These are phyloP conservation scores for Mortierella sp. DNA, from an alignment of 371 early-diverging fungal species.

Conservation along the genomic window DNA sequence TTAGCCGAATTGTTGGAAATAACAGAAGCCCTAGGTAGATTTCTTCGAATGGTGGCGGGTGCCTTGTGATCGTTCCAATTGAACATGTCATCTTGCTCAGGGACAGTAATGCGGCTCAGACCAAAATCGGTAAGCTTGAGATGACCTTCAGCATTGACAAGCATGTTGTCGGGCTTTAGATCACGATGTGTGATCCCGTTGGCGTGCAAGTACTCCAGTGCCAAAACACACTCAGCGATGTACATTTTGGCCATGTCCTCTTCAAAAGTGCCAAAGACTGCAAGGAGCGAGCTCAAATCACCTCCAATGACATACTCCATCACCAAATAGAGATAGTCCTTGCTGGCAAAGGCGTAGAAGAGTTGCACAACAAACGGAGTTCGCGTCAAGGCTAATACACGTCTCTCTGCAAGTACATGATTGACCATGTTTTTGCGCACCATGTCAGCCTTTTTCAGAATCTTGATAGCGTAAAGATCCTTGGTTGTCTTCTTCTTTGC, in stretches of 20 bases:
- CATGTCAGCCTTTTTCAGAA: conserved; percentile 91
- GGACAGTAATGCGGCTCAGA: conserved; percentile 76
- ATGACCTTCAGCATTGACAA: conserved; percentile 85
- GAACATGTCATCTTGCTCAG: conserved; percentile 50
- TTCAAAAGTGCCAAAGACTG: conserved; percentile 78
- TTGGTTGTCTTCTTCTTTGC: conserved; percentile 84
- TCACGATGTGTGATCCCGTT: conserved; percentile 84
- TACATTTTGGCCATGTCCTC: conserved; percentile 91
- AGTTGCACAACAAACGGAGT: conserved; percentile 94
- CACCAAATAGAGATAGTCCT: conserved; percentile 90
- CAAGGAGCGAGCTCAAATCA: conserved; percentile 89
- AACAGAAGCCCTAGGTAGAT: conserved; percentile 13
- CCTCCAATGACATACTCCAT: conserved; percentile 98
- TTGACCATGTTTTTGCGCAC: conserved; percentile 93
- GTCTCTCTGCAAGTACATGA: conserved; percentile 91
- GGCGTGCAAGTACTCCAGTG: conserved; percentile 88
- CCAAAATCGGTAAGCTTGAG: conserved; percentile 96
- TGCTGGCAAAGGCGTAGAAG: conserved; percentile 91
- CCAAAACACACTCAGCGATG: conserved; percentile 88
- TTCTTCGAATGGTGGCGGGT: conserved; percentile 21
- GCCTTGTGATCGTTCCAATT: conserved; percentile 43
- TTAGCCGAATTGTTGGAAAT: conserved; percentile 10
- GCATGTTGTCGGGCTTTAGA: conserved; percentile 88
- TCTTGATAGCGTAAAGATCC: conserved; percentile 93
- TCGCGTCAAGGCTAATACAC: conserved; percentile 83